A percentile compares a stretch with the other conserved stretches of the same genome.
These are phyloP conservation scores for Pichia paraexigua DNA, from an alignment of 805 yeast species.

Conservation along the genomic window DNA sequence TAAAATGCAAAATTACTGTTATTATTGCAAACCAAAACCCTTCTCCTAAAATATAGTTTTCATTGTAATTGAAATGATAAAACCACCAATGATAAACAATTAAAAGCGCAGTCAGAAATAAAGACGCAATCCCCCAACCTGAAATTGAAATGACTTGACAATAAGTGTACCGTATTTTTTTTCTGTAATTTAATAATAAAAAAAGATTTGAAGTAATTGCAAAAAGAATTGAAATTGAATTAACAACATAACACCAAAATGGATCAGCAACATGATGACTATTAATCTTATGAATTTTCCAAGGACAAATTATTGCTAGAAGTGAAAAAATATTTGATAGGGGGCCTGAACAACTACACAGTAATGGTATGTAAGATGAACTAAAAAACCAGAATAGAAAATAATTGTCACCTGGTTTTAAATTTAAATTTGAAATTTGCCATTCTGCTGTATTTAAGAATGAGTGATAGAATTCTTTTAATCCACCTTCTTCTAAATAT, in stretches of 20 bases:
- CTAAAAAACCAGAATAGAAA: constrained; percentile 50
- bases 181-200: constrained; percentile 63
- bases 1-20: constrained; percentile 54
- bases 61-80: constrained; percentile 14
- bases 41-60: constrained; percentile 33
- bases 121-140: constrained; percentile 58
- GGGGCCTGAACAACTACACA: constrained; percentile 76
- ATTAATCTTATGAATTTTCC: constrained; percentile 35
- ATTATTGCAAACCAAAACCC: constrained; percentile 78
- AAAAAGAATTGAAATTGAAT: constrained; percentile 51
- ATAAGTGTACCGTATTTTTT: constrained; percentile 44
- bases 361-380: constrained; percentile 64
- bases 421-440: constrained; percentile 24
- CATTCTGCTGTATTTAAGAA: constrained; percentile 24
- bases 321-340: constrained; percentile 66
- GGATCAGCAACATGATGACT: constrained; percentile 6
- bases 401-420: constrained; percentile 26
- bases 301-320: constrained; percentile 60
- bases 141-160: constrained; percentile 56
- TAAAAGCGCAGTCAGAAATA: constrained; percentile 43
- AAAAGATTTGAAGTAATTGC: constrained; percentile 65
- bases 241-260: constrained; percentile 42
- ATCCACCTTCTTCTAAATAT: constrained; percentile 10
- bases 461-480: constrained; percentile 19
- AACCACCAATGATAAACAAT: constrained; percentile 25